Evolutionary conservation across 306 rosid genomes (phyloP).

Genomic region (Betula pendula): DNA sequence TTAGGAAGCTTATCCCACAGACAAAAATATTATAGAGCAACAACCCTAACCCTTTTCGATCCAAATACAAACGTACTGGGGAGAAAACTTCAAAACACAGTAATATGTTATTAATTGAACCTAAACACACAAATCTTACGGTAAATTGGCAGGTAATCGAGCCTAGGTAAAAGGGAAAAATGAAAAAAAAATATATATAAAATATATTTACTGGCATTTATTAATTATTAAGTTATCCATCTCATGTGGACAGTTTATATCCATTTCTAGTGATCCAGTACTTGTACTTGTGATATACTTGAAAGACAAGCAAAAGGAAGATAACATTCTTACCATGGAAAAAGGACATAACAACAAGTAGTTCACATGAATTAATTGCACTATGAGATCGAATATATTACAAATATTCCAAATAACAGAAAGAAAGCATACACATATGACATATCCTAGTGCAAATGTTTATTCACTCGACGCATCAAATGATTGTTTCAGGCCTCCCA

Average conservation of each 20-base stretch:
- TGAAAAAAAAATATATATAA: neutral
- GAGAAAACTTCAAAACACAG: constrained; percentile 6
- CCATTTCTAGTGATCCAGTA: neutral
- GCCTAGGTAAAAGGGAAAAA: constrained; percentile 4
- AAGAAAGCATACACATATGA: constrained; percentile 39
- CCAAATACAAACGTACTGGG: constrained; percentile 27
- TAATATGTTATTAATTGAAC: constrained; percentile 18
- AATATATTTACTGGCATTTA: neutral
- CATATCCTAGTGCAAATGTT: constrained; percentile 31
- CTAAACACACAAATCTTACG: constrained; percentile 1
- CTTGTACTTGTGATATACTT: neutral
- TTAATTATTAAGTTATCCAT: neutral
- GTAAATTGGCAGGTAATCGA: constrained; percentile 2
- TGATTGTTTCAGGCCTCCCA: constrained; percentile 61
- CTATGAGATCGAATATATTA: constrained; percentile 39
- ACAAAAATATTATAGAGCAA: constrained; percentile 32
- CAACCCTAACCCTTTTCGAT: constrained; percentile 45
- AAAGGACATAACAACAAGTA: constrained; percentile 22
- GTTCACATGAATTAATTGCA: constrained; percentile 32
- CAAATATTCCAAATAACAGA: constrained; percentile 53
- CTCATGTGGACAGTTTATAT: neutral
- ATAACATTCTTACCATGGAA: constrained; percentile 28
- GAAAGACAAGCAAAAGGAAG: constrained; percentile 24
- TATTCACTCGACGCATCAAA: constrained; percentile 35
- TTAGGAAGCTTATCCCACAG: constrained; percentile 26